Evolutionary conservation across 345 rosid genomes (phyloP).

Genomic region (Mangifera indica): DNA sequence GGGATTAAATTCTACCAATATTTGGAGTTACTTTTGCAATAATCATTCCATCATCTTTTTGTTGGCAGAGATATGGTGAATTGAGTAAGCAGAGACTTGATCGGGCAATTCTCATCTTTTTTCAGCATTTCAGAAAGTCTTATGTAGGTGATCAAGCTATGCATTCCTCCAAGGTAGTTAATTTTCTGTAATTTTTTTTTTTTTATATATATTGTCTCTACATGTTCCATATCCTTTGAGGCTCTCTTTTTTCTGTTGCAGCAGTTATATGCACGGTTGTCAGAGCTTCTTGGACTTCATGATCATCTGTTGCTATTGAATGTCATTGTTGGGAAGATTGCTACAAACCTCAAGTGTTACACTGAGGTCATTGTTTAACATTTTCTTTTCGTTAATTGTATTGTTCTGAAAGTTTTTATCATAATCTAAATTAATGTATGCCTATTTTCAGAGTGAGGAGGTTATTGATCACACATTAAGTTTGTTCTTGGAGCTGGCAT

Average conservation of each 20-base stretch:
- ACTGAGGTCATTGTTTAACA: constrained; percentile 56
- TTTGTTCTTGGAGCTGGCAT: constrained; percentile 91
- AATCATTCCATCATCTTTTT: constrained; percentile 9
- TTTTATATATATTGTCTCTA: background rate
- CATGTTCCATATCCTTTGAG: constrained; percentile 28
- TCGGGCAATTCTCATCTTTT: constrained; percentile 94
- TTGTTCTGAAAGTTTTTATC: constrained; percentile 13
- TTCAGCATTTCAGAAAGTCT: constrained; percentile 97
- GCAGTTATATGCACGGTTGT: constrained; percentile 90
- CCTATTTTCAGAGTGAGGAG: constrained; percentile 71
- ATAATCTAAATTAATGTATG: constrained; percentile 14
- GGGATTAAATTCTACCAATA: background rate
- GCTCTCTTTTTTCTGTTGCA: constrained; percentile 50
- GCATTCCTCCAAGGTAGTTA: constrained; percentile 92
- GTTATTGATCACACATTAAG: constrained; percentile 93
- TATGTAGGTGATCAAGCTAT: constrained; percentile 99
- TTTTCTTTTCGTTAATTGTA: constrained; percentile 4
- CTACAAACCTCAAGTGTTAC: constrained; percentile 91
- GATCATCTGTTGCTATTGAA: constrained; percentile 88
- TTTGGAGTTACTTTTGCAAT: background rate
- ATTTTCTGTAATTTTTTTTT: constrained; percentile 6
- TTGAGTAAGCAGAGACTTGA: constrained; percentile 96
- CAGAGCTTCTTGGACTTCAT: constrained; percentile 91
- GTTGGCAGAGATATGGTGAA: constrained; percentile 82
- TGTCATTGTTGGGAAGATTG: constrained; percentile 92